Evolutionary conservation across 1,139 yeast species (phyloP), one percentile per base, ranked within the genome.

Genomic region (Suhomyces chickasaworum): DNA sequence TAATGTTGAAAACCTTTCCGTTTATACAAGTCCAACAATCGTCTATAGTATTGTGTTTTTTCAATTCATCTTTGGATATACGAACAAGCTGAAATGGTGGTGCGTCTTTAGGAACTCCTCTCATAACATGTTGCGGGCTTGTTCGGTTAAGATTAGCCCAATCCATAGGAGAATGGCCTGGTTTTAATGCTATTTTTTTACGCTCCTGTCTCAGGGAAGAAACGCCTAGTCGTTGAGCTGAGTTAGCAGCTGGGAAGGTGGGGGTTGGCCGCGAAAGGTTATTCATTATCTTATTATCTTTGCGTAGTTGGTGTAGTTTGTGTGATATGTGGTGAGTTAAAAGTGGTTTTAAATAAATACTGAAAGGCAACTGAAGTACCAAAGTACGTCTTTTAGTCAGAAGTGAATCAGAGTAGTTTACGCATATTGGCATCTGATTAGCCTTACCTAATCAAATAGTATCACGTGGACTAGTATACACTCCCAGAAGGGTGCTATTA

Each of bases 21-120:
- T 81, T 81, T 12, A 93, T 75, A 37, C 82, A 81, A 5, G 95
- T 86, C 99, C 99, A 93, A 50, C 89, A 88, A 59, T 93, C 96
- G 0, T 78, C 78, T 17, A 52, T 56, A 0, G 72, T 64, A 25
- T 72, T 75, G 63, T 93, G 98, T 42, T 65, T 68, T 41, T 73
- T 69, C 47, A 93, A 70, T 56, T 87, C 86, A 2, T 77, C 81
- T 41, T 71, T 73, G 2, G 84, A 69, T 1, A 93, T 80, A 33
- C 78, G 71, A 12, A 88, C 58, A 46, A 60, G 69, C 27, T 63
- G 73, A 0, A 78, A 73, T 4, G 78, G 78, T 0, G 78, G 78
- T 0, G 77, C 64, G 17, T 58, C 55, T 2, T 67, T 66, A 2
- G 66, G 66, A 3, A 73, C 73, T 3, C 80, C 80, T 39, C 80